Conservation (phyloP, 768 basidiomycete species). For the Lactarius evosmus region DNA sequence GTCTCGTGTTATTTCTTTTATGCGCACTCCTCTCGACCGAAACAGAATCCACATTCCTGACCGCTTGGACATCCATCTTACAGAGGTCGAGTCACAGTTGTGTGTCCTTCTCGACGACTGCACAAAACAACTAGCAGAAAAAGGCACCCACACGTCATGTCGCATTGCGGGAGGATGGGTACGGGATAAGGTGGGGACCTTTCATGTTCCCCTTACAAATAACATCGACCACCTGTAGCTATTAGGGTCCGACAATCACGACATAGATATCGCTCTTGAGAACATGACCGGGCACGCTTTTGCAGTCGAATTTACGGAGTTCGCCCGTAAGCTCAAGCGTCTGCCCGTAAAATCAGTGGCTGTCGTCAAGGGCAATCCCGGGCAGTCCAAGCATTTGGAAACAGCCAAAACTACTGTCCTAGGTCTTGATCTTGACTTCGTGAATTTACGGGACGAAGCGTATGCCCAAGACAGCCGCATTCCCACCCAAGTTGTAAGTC, state of each 20-base stretch:
- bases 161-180: slow-evolving; percentile 99
- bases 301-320: slow-evolving; percentile 72
- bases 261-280: slow-evolving; percentile 89
- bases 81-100: slow-evolving; percentile 62
- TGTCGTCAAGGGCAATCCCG: slow-evolving; percentile 90
- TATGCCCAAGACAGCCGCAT: slow-evolving; percentile 88
- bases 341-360: slow-evolving; percentile 59
- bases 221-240: slow-evolving; percentile 46
- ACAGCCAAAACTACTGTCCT: slow-evolving; percentile 83
- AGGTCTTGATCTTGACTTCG: slow-evolving; percentile 85
- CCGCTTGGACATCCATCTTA: slow-evolving; percentile 50
- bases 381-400: slow-evolving; percentile 97
- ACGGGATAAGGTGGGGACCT: slow-evolving; percentile 81
- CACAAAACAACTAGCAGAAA: slow-evolving; percentile 50
- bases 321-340: slow-evolving; percentile 49
- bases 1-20: slow-evolving; percentile 29
- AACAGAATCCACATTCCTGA: slow-evolving; percentile 34
- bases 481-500: slow-evolving; percentile 75
- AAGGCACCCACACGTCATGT: slow-evolving; percentile 60
- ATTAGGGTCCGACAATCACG: slow-evolving; percentile 75
- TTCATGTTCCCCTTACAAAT: neutral
- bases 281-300: slow-evolving; percentile 90
- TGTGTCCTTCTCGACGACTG: slow-evolving; percentile 82
- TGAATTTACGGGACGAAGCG: slow-evolving; percentile 89
- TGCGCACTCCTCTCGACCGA: slow-evolving; percentile 26